A percentile compares a stretch with the other conserved stretches of the same genome.
Evolutionary conservation across 176 grass and related monocot genomes (phyloP).

Genomic region (Tuctoria greenei): DNA sequence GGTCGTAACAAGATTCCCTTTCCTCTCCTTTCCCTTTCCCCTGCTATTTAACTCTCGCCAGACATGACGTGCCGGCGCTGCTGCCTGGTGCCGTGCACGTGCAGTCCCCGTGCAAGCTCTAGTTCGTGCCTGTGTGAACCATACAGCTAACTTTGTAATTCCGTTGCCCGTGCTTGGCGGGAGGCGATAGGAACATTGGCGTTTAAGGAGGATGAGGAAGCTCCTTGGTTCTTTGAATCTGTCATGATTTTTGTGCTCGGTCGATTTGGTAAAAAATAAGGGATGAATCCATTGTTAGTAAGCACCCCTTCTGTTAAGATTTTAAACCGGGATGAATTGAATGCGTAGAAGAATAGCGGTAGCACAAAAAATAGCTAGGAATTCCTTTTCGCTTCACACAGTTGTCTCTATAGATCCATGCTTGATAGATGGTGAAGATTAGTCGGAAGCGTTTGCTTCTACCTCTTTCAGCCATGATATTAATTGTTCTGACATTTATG

Average conservation of each 20-base stretch:
- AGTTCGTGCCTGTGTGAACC: conserved; percentile 14
- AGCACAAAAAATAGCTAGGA: background rate
- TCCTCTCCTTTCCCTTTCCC: background rate
- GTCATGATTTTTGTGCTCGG: background rate
- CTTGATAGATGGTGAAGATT: background rate
- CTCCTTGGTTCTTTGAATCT: conserved; percentile 25
- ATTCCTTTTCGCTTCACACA: background rate
- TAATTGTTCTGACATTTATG: background rate
- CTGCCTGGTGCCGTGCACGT: background rate
- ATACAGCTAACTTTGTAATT: conserved; percentile 27
- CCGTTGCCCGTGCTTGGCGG: background rate
- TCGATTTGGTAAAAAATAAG: conserved; percentile 15
- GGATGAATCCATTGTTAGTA: conserved; percentile 21
- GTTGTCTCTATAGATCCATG: background rate
- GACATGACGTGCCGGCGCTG: background rate
- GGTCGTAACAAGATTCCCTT: conserved; percentile 34
- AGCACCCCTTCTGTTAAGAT: conserved; percentile 1
- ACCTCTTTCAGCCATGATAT: background rate
- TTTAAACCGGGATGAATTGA: background rate
- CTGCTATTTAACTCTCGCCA: background rate
- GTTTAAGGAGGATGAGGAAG: conserved; percentile 1
- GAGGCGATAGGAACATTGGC: background rate
- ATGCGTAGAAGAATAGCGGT: background rate
- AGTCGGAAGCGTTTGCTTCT: background rate
- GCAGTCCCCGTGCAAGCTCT: background rate